phyloP scores from a whole-genome alignment of 73 alveolate species.

The Symbiodinium natans region DNA sequence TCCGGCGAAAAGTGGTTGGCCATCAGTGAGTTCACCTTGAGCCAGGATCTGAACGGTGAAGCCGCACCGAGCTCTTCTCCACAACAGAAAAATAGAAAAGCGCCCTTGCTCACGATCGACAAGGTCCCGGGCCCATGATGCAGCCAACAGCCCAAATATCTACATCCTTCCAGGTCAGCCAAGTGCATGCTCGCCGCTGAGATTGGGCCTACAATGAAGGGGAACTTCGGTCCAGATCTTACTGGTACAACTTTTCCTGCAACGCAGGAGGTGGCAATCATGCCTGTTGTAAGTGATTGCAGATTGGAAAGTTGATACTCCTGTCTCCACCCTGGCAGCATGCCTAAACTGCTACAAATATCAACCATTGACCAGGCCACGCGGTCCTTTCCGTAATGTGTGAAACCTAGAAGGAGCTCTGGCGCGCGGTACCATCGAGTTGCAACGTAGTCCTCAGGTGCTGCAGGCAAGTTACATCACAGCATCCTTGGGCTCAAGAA shows the following conservation, averaged over 20 bases:
- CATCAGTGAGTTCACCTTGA: constrained; percentile 97
- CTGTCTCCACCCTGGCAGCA: too few species aligned
- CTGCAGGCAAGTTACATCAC: too few species aligned
- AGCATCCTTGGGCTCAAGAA: too few species aligned
- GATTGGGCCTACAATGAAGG: too few species aligned
- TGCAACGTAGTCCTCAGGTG: constrained; percentile 78
- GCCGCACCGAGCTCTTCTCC: too few species aligned
- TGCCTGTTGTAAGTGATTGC: neutral
- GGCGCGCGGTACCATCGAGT: constrained; percentile 97
- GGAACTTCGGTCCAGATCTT: neutral
- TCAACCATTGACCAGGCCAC: too few species aligned
- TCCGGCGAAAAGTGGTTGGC: constrained; percentile 98
- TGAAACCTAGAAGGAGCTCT: constrained; percentile 96
- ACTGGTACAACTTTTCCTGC: neutral
- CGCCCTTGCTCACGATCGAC: too few species aligned
- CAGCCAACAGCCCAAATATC: constrained; percentile 99
- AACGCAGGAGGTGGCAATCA: neutral
- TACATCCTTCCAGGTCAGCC: constrained; percentile 81
- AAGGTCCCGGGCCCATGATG: constrained; percentile 97
- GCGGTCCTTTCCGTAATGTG: constrained; percentile 96
- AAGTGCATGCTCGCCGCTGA: too few species aligned
- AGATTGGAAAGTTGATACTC: neutral
- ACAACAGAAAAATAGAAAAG: too few species aligned
- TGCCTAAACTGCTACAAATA: too few species aligned
- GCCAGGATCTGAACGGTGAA: constrained; percentile 53